Percentiles rank a stretch among this genome's conserved stretches.
Conservation (phyloP, 2,329 filamentous ascomycete genomes). For the Fusarium musae region DNA sequence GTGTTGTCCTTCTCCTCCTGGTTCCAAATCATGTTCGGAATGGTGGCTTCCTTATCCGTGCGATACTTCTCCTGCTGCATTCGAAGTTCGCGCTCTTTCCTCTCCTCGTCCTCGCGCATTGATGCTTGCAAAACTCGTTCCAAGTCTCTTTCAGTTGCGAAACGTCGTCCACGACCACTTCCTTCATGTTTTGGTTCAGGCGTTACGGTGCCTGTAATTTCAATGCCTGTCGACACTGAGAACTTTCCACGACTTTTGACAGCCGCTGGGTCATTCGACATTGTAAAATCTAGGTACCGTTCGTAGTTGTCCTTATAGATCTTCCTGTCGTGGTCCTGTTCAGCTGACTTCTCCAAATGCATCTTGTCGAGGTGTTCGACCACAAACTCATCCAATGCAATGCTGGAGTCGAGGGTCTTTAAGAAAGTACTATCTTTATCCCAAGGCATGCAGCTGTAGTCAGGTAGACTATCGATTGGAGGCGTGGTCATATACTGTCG, state of each 20-base stretch:
- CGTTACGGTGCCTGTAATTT: conserved; percentile 51
- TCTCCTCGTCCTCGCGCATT: conserved; percentile 75
- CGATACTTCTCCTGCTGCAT: conserved; percentile 76
- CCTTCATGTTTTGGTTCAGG: conserved; percentile 69
- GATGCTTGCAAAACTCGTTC: conserved; percentile 79
- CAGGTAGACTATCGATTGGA: conserved; percentile 64
- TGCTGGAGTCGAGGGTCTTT: conserved; percentile 53
- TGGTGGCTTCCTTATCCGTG: conserved; percentile 79
- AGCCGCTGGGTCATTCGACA: conserved; percentile 65
- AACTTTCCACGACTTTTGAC: conserved; percentile 67
- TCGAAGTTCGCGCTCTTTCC: conserved; percentile 72
- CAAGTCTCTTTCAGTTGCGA: conserved; percentile 78
- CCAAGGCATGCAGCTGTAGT: conserved; percentile 60
- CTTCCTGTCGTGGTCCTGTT: conserved; percentile 54
- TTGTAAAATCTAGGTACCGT: conserved; percentile 65
- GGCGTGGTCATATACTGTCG: conserved; percentile 65
- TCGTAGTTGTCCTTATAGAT: conserved; percentile 61
- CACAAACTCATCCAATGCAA: conserved; percentile 58
- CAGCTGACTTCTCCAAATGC: conserved; percentile 48
- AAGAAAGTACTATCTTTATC: conserved; percentile 59
- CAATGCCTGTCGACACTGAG: conserved; percentile 51
- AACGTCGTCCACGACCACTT: conserved; percentile 64
- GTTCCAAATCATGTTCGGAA: conserved; percentile 76
- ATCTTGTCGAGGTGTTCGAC: conserved; percentile 57
- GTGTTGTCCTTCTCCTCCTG: conserved; percentile 67